Percentiles rank a stretch among this genome's conserved stretches.
Evolutionary conservation across 2,329 filamentous ascomycete genomes (phyloP).

Genomic region (Phaeoacremonium minimum): DNA sequence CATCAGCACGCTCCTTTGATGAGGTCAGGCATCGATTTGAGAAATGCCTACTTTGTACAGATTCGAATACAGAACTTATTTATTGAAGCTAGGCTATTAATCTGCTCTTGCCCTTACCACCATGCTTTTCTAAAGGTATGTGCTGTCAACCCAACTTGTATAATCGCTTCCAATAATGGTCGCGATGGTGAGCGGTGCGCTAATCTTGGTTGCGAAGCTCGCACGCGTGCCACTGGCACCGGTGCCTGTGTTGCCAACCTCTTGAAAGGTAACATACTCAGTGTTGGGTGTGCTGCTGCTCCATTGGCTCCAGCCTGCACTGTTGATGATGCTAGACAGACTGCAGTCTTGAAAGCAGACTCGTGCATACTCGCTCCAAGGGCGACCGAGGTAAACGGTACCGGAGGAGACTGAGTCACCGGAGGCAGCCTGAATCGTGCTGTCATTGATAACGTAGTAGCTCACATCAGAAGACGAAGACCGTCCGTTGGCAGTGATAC

Average conservation of each 20-base stretch:
- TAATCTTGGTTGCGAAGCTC: conserved; percentile 35
- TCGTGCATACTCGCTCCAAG: conserved; percentile 44
- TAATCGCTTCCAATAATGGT: conserved; percentile 9
- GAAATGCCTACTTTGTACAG: too few relatives aligned
- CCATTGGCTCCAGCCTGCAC: conserved; percentile 49
- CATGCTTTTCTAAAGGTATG: conserved; percentile 7
- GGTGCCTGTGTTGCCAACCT: conserved; percentile 46
- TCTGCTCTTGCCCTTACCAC: too few relatives aligned
- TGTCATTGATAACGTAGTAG: conserved; percentile 54
- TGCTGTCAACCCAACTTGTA: conserved; percentile 8
- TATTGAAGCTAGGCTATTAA: too few relatives aligned
- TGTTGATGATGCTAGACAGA: conserved; percentile 44
- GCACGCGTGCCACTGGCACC: conserved; percentile 44
- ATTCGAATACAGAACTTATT: too few relatives aligned
- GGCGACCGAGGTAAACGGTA: conserved; percentile 45
- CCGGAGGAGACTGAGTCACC: conserved; percentile 30
- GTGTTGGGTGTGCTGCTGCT: conserved; percentile 27
- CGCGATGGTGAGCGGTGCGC: conserved; percentile 24
- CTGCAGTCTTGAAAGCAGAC: conserved; percentile 43
- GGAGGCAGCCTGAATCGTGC: conserved; percentile 33
- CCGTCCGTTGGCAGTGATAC: conserved; percentile 40
- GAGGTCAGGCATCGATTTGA: too few relatives aligned
- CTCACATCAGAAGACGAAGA: conserved; percentile 27
- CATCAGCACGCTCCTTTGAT: too few relatives aligned
- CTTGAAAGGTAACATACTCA: conserved; percentile 49